These are phyloP conservation scores for Adenanthera pavonina DNA, from an alignment of 306 rosid species.

Conservation along the genomic window DNA sequence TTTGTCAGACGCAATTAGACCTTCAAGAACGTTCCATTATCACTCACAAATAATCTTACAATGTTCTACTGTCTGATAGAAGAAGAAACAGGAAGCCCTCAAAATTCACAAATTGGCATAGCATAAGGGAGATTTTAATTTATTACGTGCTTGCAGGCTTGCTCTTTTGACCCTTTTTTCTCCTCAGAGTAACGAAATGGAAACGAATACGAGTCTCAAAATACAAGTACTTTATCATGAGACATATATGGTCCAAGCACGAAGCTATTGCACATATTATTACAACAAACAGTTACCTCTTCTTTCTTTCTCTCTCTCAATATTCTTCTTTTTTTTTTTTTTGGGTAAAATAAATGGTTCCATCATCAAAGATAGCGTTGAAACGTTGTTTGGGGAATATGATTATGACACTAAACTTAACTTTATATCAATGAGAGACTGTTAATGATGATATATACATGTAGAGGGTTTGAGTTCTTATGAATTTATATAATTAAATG, in stretches of 20 bases:
- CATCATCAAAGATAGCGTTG: conserved; percentile 10
- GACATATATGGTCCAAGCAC: conserved; percentile 17
- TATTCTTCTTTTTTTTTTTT: not conserved
- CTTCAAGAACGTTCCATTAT: conserved; percentile 2
- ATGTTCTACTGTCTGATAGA: not conserved
- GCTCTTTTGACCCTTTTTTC: not conserved
- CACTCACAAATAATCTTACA: not conserved
- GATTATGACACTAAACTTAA: conserved; percentile 12
- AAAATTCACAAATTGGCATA: not conserved
- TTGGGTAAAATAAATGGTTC: not conserved
- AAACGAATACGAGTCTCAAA: not conserved
- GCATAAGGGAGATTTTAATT: not conserved
- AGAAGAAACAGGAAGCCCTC: not conserved
- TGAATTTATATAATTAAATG: not conserved
- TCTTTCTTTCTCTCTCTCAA: not conserved
- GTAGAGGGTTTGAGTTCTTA: not conserved
- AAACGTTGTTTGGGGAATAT: conserved; percentile 20
- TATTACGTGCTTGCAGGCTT: not conserved
- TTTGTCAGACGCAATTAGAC: not conserved
- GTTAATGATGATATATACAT: conserved; percentile 18
- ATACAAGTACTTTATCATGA: conserved; percentile 14
- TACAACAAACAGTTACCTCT: not conserved
- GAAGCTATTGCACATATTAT: not conserved
- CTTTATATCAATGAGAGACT: not conserved
- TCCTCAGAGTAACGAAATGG: not conserved